phyloP scores from a whole-genome alignment of 345 rosid genomes.

The Eucalyptus marginata region DNA sequence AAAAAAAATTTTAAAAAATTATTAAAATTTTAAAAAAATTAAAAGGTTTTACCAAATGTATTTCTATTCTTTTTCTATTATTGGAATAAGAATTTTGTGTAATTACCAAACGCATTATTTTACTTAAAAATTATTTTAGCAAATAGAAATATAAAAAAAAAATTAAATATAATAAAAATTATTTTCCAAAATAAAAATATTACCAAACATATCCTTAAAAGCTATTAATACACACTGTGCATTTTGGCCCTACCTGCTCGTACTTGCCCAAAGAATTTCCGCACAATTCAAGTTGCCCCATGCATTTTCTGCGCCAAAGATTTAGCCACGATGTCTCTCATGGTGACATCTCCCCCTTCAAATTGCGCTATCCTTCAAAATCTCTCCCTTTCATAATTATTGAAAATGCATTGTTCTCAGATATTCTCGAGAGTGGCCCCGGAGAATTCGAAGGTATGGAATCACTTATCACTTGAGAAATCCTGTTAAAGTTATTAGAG shows the following conservation, averaged over 20 bases:
- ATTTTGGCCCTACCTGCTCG: no score
- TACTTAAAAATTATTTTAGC: rapidly evolving
- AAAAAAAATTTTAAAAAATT: no score
- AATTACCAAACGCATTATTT: rapidly evolving
- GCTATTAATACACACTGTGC: rapidly evolving
- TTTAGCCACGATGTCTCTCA: neutral
- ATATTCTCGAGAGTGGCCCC: neutral
- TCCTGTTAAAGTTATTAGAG: neutral
- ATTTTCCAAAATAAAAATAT: rapidly evolving
- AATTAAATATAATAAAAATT: rapidly evolving
- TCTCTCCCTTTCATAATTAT: neutral
- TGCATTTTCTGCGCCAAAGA: neutral
- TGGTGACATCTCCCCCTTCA: neutral
- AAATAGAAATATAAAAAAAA: no score
- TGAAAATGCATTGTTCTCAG: rapidly evolving
- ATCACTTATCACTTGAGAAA: neutral
- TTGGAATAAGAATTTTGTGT: rapidly evolving
- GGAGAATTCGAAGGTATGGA: no score
- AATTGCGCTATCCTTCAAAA: neutral
- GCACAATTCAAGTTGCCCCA: neutral
- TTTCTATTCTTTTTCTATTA: rapidly evolving
- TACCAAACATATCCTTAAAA: rapidly evolving
- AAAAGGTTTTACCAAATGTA: no score
- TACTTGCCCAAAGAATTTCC: no score
- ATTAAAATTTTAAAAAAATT: no score